A percentile compares a stretch with the other conserved stretches of the same genome.
phyloP scores from a whole-genome alignment of 805 yeast species.

The Saccharomycopsis malanga region DNA sequence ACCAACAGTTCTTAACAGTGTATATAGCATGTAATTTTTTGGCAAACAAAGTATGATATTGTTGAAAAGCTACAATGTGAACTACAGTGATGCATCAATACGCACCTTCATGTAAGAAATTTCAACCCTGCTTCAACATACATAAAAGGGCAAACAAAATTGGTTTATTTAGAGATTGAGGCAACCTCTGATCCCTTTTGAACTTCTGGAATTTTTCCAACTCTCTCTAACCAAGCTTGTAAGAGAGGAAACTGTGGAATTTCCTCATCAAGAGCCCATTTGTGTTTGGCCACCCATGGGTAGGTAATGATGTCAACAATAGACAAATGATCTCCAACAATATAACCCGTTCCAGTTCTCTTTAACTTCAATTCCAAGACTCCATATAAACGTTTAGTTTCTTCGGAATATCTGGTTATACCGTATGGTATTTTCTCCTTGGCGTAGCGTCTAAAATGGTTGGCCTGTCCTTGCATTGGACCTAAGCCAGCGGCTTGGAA shows the following conservation, averaged over 20 bases:
- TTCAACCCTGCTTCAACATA: too few relatives aligned
- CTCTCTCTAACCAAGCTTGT: constrained; percentile 34
- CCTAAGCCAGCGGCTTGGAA: constrained; percentile 56
- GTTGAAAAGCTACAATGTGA: too few relatives aligned
- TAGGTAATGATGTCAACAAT: constrained; percentile 50
- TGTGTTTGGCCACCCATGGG: constrained; percentile 37
- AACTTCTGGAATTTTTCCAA: constrained; percentile 31
- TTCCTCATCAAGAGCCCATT: constrained; percentile 28
- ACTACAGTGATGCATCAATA: too few relatives aligned
- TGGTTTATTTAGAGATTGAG: too few relatives aligned
- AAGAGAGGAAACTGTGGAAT: constrained; percentile 34
- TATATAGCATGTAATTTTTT: too few relatives aligned
- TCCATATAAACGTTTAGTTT: constrained; percentile 45
- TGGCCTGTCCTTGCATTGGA: constrained; percentile 58
- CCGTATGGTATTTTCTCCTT: constrained; percentile 49
- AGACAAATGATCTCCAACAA: constrained; percentile 53
- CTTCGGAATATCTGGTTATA: constrained; percentile 43
- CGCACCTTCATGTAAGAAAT: too few relatives aligned
- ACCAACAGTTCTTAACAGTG: too few relatives aligned
- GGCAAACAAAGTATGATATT: too few relatives aligned
- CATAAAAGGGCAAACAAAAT: too few relatives aligned
- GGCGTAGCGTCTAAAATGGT: constrained; percentile 40
- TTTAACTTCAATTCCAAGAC: constrained; percentile 47
- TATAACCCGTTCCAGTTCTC: constrained; percentile 42
- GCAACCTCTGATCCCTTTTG: constrained; percentile 27